Base-by-base conservation (phyloP, 768 basidiomycete species). In the Boletus coccyginus region DNA sequence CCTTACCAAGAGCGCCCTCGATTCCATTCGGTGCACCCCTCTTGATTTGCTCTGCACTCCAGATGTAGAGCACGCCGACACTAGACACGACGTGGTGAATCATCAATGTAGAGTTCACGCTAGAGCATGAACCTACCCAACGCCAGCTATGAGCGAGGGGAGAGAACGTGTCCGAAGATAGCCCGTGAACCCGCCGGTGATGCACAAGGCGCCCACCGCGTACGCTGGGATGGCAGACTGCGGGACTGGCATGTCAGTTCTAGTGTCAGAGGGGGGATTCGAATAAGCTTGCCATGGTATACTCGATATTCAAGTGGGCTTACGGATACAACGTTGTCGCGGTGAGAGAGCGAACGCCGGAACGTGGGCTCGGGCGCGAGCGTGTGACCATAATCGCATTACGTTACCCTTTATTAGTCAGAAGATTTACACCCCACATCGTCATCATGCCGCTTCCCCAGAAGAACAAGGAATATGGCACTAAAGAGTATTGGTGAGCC, bases 141-240 rank as follows among this genome's bases (percentile, higher is more conserved):
- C 81, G 39, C 92, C 92, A 55, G 92, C 92, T 19, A 93, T 83
- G 41, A 94, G 70, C 13, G 92, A 93, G 7, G 92, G 92, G 32
- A 93, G 75, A 33, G 90, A 93, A 24, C 86, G 81, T 57, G 86
- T 89, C 62, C 82, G 78, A 8, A 76, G 82, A 59, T 83, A 91
- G 32, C 89, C 92, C 42, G 85, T 83, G 41, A 89, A 55, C 24
- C 92, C 92, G 13, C 92, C 92, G 41, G 88, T 77, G 60, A 91
- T 75, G 70, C 90, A 92, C 59, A 93, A 75, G 52, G 74, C 79
- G 55, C 90, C 88, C 80, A 92, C 90, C 42, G 82, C 73, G 71
- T 85, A 87, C 47, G 90, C 87, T 64, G 91, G 90, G 74, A 88
- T 82, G 42, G 90, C 90, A 72, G 89, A 91, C 90, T 90, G 63